Percentiles rank a stretch among this genome's conserved stretches.
These are phyloP conservation scores for Exophiala oligosperma DNA, from an alignment of 2,329 filamentous ascomycete genomes.

Conservation along the genomic window DNA sequence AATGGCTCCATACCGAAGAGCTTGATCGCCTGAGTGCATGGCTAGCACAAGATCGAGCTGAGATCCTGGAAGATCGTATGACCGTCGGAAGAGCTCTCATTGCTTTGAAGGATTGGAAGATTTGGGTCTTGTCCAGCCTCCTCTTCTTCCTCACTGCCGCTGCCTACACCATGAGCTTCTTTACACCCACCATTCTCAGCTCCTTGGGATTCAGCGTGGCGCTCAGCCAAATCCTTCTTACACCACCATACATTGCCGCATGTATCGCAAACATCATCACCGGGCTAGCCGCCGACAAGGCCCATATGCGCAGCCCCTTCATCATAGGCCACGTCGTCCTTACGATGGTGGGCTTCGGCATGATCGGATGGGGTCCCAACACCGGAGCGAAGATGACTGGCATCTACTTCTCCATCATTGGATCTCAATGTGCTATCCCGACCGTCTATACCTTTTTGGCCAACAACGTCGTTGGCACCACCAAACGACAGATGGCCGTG, in stretches of 20 bases:
- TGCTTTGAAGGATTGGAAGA: constrained; percentile 50
- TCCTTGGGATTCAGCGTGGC: constrained; percentile 10
- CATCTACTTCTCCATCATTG: constrained; percentile 56
- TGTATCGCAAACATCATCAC: constrained; percentile 4
- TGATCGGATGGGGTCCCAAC: constrained; percentile 9
- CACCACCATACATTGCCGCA: constrained; percentile 3
- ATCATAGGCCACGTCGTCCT: constrained; percentile 4
- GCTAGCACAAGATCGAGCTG: constrained; percentile 54
- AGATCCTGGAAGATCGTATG: constrained; percentile 47
- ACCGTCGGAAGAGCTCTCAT: constrained; percentile 47
- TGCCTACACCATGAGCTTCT: constrained; percentile 13
- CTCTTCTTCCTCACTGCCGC: constrained; percentile 46
- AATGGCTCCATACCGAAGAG: not conserved
- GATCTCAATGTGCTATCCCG: constrained; percentile 74
- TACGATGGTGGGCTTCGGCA: constrained; percentile 5
- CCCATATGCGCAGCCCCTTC: constrained; percentile 5
- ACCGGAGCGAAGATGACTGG: constrained; percentile 2
- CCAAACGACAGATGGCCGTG: constrained; percentile 26
- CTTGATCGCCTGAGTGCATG: constrained; percentile 43
- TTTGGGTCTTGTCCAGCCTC: constrained; percentile 49
- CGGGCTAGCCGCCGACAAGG: constrained; percentile 1
- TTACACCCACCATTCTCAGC: constrained; percentile 12
- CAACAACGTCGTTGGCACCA: constrained; percentile 69
- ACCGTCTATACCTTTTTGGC: constrained; percentile 75
- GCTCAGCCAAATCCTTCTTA: constrained; percentile 9